Evolutionary conservation across 1,284 basidiomycete genomes (phyloP).

Genomic region (Naganishia liquefaciens): DNA sequence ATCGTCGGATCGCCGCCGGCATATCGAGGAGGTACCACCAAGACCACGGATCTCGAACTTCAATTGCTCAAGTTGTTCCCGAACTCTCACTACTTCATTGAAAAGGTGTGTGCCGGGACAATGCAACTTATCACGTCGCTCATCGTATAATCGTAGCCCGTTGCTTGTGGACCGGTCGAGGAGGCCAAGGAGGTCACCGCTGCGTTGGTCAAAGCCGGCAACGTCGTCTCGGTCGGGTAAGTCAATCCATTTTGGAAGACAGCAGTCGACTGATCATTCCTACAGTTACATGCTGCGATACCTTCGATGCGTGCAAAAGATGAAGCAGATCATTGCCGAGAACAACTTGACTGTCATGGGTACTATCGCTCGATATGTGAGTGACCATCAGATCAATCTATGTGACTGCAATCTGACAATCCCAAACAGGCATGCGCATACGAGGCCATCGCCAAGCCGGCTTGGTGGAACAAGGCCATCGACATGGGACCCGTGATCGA

Average conservation of each 20-base stretch:
- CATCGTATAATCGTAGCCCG: slow-evolving; percentile 57
- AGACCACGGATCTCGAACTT: slow-evolving; percentile 84
- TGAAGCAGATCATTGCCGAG: slow-evolving; percentile 94
- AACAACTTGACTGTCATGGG: slow-evolving; percentile 97
- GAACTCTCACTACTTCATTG: slow-evolving; percentile 85
- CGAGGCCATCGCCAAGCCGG: slow-evolving; percentile 81
- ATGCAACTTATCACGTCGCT: neutral
- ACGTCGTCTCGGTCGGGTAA: slow-evolving; percentile 86
- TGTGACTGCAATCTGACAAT: no score
- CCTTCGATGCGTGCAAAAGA: slow-evolving; percentile 91
- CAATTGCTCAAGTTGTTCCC: slow-evolving; percentile 89
- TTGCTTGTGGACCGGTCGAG: slow-evolving; percentile 74
- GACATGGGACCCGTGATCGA: slow-evolving; percentile 84
- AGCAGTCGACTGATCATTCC: neutral
- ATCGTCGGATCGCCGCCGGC: slow-evolving; percentile 91
- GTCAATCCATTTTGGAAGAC: slow-evolving; percentile 32
- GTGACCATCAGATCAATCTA: neutral
- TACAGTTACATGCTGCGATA: slow-evolving; percentile 78
- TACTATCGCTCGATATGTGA: slow-evolving; percentile 89
- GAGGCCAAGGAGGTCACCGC: slow-evolving; percentile 65
- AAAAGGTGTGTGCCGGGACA: slow-evolving; percentile 60
- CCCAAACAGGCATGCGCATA: slow-evolving; percentile 68
- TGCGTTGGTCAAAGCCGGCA: slow-evolving; percentile 66
- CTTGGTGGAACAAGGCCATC: slow-evolving; percentile 96
- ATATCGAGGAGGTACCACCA: slow-evolving; percentile 77